Evolutionary conservation across 2,329 filamentous ascomycete species (phyloP).

Genomic region (Periconia sp.): DNA sequence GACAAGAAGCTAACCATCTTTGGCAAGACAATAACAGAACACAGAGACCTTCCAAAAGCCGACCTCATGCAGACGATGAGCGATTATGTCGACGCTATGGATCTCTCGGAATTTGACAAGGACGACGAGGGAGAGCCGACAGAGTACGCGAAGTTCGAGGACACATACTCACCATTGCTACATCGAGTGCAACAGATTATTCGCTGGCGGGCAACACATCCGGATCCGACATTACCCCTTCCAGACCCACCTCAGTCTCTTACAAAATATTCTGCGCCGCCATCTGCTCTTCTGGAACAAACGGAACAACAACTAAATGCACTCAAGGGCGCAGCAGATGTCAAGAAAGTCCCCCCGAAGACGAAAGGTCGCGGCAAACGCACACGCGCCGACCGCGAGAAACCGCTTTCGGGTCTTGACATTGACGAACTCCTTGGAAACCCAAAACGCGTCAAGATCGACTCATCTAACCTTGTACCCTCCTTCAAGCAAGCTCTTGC

Average conservation of each 20-base stretch:
- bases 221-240: slow-evolving; percentile 70
- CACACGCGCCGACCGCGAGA: slow-evolving; percentile 68
- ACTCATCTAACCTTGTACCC: slow-evolving; percentile 78
- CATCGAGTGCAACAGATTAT: slow-evolving; percentile 89
- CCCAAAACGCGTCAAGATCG: slow-evolving; percentile 62
- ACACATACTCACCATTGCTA: slow-evolving; percentile 83
- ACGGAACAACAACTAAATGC: slow-evolving; percentile 65
- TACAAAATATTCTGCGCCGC: slow-evolving; percentile 74
- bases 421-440: slow-evolving; percentile 78
- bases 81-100: slow-evolving; percentile 92
- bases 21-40: slow-evolving; percentile 78
- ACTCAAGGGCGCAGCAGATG: slow-evolving; percentile 72
- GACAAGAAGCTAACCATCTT: slow-evolving; percentile 88
- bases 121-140: slow-evolving; percentile 71
- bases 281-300: slow-evolving; percentile 67
- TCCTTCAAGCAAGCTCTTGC: slow-evolving; percentile 85
- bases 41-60: slow-evolving; percentile 80
- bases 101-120: slow-evolving; percentile 72
- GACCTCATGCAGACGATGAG: slow-evolving; percentile 82
- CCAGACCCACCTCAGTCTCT: slow-evolving; percentile 53
- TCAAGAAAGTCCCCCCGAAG: slow-evolving; percentile 85
- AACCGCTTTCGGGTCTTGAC: slow-evolving; percentile 89
- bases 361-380: slow-evolving; percentile 71
- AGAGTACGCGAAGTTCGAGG: slow-evolving; percentile 80
- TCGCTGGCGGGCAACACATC: slow-evolving; percentile 78